Percentiles rank a stretch among this genome's conserved stretches.
phyloP scores from a whole-genome alignment of 805 yeast genomes.

The Metschnikowia dekortorum region DNA sequence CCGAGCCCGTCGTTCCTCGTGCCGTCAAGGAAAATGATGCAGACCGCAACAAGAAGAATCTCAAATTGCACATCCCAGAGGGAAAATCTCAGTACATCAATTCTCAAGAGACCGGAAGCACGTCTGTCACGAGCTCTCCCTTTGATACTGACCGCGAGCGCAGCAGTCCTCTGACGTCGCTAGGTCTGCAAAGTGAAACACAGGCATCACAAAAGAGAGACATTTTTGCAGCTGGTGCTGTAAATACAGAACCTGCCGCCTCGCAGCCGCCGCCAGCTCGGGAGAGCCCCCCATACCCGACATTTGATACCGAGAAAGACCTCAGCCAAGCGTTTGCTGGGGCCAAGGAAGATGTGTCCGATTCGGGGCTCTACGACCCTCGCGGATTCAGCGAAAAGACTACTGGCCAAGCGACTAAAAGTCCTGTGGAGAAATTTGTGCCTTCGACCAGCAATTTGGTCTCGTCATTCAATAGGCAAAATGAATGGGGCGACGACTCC shows the following conservation, averaged over 20 bases:
- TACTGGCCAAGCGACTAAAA: not conserved
- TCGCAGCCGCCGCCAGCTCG: not conserved
- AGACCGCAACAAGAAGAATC: slow-evolving; percentile 13
- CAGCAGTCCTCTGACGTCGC: slow-evolving; percentile 2
- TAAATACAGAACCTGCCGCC: not conserved
- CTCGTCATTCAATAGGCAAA: slow-evolving; percentile 3
- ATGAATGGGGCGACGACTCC: not conserved
- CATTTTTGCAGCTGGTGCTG: not conserved
- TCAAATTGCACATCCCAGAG: slow-evolving; percentile 11
- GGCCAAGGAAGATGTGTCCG: slow-evolving; percentile 25
- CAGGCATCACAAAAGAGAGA: not conserved
- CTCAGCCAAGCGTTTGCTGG: slow-evolving; percentile 26
- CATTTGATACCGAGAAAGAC: slow-evolving; percentile 3
- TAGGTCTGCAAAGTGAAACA: not conserved
- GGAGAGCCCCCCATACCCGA: slow-evolving; percentile 6
- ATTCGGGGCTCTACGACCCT: slow-evolving; percentile 20
- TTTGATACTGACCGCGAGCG: not conserved
- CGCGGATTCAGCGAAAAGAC: slow-evolving; percentile 2
- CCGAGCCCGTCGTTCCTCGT: slow-evolving; percentile 6
- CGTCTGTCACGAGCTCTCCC: slow-evolving; percentile 3
- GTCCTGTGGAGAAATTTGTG: slow-evolving; percentile 1
- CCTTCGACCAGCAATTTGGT: slow-evolving; percentile 10
- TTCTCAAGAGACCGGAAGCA: slow-evolving; percentile 2
- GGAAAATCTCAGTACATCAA: slow-evolving; percentile 4
- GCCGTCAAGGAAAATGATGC: not conserved